These are phyloP conservation scores for Cercospora sp. DNA, from an alignment of 2,329 filamentous ascomycete genomes.

Conservation along the genomic window DNA sequence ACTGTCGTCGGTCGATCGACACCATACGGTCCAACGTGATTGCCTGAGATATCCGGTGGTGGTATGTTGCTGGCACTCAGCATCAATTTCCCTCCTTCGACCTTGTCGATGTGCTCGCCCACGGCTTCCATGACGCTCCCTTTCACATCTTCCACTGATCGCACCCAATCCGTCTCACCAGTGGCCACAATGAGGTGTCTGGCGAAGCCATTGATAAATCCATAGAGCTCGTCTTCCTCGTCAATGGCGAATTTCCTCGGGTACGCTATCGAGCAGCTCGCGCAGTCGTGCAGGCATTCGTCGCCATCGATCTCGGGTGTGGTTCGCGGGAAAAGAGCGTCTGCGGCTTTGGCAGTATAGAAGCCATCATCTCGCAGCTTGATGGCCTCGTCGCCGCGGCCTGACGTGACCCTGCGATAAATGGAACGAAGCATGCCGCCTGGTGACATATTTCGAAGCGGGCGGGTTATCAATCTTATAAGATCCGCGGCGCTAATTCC, in stretches of 20 bases:
- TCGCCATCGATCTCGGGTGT: slow-evolving; percentile 79
- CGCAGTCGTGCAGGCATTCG: slow-evolving; percentile 85
- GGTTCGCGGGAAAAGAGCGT: slow-evolving; percentile 70
- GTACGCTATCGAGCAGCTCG: slow-evolving; percentile 74
- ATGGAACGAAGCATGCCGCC: slow-evolving; percentile 23
- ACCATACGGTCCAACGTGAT: slow-evolving; percentile 52
- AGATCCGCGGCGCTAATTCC: slow-evolving; percentile 3
- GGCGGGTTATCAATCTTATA: slow-evolving; percentile 5
- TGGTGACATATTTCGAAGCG: slow-evolving; percentile 2
- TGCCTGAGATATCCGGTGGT: slow-evolving; percentile 64
- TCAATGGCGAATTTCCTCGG: slow-evolving; percentile 74
- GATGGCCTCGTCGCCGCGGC: slow-evolving; percentile 17
- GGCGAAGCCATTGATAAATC: slow-evolving; percentile 79
- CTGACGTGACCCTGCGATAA: slow-evolving; percentile 12
- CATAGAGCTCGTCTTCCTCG: slow-evolving; percentile 75
- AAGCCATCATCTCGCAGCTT: slow-evolving; percentile 45
- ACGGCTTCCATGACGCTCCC: slow-evolving; percentile 58
- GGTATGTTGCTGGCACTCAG: slow-evolving; percentile 91
- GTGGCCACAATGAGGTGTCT: slow-evolving; percentile 91
- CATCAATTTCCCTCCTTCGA: slow-evolving; percentile 65
- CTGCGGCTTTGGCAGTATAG: slow-evolving; percentile 47
- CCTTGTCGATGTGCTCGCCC: slow-evolving; percentile 38
- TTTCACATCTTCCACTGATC: slow-evolving; percentile 84
- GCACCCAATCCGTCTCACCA: slow-evolving; percentile 93
- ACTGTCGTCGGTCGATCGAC: slow-evolving; percentile 71